A percentile compares a stretch with the other conserved stretches of the same genome.
phyloP scores from a whole-genome alignment of 768 basidiomycete species.

The Lentinula raphanica region DNA sequence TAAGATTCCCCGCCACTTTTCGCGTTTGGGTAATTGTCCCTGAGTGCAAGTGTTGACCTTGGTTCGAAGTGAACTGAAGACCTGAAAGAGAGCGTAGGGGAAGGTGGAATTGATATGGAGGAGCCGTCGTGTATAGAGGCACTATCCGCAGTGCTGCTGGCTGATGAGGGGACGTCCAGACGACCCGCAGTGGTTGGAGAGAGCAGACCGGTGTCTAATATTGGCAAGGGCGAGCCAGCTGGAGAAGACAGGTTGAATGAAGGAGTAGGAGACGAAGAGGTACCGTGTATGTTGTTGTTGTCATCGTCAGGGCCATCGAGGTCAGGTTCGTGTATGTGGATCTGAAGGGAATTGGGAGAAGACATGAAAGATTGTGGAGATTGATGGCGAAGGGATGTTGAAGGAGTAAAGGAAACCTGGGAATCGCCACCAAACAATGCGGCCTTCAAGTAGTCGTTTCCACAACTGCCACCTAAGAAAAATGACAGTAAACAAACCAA shows the following conservation, averaged over 20 bases:
- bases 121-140: conserved; percentile 33
- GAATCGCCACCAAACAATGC: no score
- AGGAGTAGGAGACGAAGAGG: neutral
- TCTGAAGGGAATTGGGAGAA: conserved; percentile 3
- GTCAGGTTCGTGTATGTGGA: conserved; percentile 5
- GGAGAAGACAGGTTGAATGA: conserved; percentile 13
- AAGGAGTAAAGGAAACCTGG: no score
- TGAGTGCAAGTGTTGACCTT: conserved; percentile 47
- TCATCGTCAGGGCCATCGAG: neutral
- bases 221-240: conserved; percentile 1
- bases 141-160: neutral
- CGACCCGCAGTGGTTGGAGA: conserved; percentile 16
- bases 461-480: no score
- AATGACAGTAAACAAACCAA: no score
- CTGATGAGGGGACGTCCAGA: conserved; percentile 17
- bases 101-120: conserved; percentile 39
- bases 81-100: conserved; percentile 67
- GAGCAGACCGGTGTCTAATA: conserved; percentile 13
- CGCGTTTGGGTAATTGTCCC: conserved; percentile 65
- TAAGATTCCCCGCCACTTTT: conserved; percentile 48
- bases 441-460: no score
- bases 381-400: neutral
- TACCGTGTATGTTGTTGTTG: neutral
- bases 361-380: neutral
- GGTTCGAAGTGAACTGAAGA: conserved; percentile 54